phyloP scores from a whole-genome alignment of 164 flowering plant genomes.

The Taxillus chinensis region DNA sequence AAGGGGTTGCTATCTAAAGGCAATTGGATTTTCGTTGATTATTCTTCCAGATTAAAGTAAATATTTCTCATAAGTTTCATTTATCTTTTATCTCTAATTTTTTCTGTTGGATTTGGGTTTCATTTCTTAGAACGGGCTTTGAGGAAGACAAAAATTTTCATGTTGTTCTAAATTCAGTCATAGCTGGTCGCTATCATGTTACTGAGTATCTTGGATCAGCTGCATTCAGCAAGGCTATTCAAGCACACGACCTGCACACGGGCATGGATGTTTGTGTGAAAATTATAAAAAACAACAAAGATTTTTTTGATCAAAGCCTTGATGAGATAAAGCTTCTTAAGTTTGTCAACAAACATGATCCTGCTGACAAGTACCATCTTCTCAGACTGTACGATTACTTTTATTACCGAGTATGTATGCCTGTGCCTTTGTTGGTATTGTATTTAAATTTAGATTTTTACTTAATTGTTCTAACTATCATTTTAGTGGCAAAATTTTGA shows the following conservation, averaged over 20 bases:
- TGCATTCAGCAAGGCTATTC: constrained; percentile 98
- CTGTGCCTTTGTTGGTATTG: not conserved
- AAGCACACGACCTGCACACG: constrained; percentile 97
- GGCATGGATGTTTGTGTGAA: constrained; percentile 99
- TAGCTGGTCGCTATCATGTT: constrained; percentile 98
- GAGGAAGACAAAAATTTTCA: constrained; percentile 99
- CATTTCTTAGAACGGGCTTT: constrained; percentile 79
- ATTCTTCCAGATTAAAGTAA: too few relatives aligned
- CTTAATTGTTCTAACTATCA: not conserved
- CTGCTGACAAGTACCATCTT: constrained; percentile 91
- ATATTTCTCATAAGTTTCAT: not conserved
- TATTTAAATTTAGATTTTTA: not conserved
- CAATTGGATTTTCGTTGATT: too few relatives aligned
- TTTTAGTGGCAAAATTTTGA: too few relatives aligned
- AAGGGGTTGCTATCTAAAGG: too few relatives aligned
- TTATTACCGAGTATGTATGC: constrained; percentile 79
- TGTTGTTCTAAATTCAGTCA: constrained; percentile 86
- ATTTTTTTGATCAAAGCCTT: constrained; percentile 98
- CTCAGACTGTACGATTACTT: constrained; percentile 93
- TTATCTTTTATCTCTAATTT: not conserved
- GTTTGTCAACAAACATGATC: constrained; percentile 94
- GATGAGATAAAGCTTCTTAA: constrained; percentile 99
- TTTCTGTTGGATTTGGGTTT: constrained; percentile 5
- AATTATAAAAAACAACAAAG: constrained; percentile 97
- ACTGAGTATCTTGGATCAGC: constrained; percentile 99